Conservation (phyloP, 1,284 basidiomycete species). For the Malassezia equina region DNA sequence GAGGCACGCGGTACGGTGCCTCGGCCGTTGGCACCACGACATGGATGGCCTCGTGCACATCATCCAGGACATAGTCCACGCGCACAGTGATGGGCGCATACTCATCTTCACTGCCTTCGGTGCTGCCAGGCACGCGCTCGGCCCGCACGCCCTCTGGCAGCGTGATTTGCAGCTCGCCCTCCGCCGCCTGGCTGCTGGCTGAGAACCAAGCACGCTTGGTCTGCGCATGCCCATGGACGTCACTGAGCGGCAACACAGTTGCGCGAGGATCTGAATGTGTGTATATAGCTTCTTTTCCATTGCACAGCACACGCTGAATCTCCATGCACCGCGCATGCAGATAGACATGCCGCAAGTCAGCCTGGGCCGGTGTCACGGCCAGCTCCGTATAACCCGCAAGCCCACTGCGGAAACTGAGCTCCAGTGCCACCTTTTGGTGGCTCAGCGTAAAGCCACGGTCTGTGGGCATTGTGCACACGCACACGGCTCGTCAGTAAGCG, state of each 20-base stretch:
- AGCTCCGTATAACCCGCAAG: constrained; percentile 66
- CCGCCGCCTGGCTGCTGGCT: constrained; percentile 75
- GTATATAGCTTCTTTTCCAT: constrained; percentile 56
- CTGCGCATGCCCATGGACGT: constrained; percentile 82
- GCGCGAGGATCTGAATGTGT: constrained; percentile 67
- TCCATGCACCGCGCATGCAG: constrained; percentile 75
- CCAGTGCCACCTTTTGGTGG: constrained; percentile 81
- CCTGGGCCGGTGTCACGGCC: constrained; percentile 66
- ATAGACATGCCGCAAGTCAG: constrained; percentile 66
- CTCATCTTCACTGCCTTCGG: constrained; percentile 50
- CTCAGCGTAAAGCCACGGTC: constrained; percentile 41
- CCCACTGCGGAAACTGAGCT: constrained; percentile 66
- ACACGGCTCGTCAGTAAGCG: neutral
- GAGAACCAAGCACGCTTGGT: constrained; percentile 85
- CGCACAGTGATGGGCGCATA: constrained; percentile 66
- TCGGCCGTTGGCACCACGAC: constrained; percentile 69
- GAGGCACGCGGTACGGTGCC: constrained; percentile 70
- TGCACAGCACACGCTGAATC: constrained; percentile 63
- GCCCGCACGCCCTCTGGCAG: constrained; percentile 54
- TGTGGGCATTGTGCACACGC: constrained; percentile 6
- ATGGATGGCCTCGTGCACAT: constrained; percentile 75
- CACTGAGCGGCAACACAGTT: constrained; percentile 56
- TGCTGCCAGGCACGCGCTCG: constrained; percentile 18
- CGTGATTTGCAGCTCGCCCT: constrained; percentile 84
- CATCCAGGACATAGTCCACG: constrained; percentile 67